Percentiles rank a stretch among this genome's conserved stretches.
These are phyloP conservation scores for Testicularia cyperi DNA, from an alignment of 1,284 basidiomycete genomes.

Conservation along the genomic window DNA sequence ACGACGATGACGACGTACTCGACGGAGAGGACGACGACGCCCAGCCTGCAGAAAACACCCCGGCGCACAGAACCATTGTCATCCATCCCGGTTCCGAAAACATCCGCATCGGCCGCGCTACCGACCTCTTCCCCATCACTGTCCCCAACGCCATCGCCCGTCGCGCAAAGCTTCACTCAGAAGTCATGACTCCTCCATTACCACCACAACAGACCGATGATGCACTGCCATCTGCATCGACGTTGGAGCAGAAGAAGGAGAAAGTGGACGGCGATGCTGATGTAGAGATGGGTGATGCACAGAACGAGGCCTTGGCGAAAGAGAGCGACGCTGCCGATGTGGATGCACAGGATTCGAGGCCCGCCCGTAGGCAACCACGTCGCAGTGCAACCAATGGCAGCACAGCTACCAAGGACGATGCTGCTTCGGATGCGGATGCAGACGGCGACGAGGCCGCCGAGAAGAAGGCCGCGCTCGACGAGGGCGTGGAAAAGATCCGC, in stretches of 20 bases:
- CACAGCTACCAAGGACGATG: constrained; percentile 1
- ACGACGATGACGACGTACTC: constrained; percentile 20
- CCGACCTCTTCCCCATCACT: constrained; percentile 76
- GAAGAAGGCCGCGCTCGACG: constrained; percentile 14
- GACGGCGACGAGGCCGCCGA: background rate
- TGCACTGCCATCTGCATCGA: no score
- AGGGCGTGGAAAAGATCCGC: constrained; percentile 50
- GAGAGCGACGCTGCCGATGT: constrained; percentile 1
- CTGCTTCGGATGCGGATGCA: constrained; percentile 2
- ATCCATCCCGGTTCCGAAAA: constrained; percentile 90
- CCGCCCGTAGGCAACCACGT: constrained; percentile 12
- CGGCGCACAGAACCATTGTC: constrained; percentile 66
- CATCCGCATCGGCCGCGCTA: constrained; percentile 83
- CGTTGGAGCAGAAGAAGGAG: background rate
- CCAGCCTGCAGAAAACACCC: constrained; percentile 26
- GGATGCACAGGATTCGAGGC: constrained; percentile 3
- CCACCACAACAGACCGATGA: background rate
- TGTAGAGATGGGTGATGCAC: constrained; percentile 9
- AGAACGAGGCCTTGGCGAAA: background rate
- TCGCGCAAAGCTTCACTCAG: constrained; percentile 5
- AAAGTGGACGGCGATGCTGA: constrained; percentile 3
- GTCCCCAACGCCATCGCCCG: constrained; percentile 77
- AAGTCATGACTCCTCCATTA: constrained; percentile 1
- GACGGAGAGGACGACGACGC: constrained; percentile 26
- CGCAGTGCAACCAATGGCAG: constrained; percentile 9